phyloP scores from a whole-genome alignment of 495 filamentous ascomycete species.

The Pyrenopolyporus hunteri region DNA sequence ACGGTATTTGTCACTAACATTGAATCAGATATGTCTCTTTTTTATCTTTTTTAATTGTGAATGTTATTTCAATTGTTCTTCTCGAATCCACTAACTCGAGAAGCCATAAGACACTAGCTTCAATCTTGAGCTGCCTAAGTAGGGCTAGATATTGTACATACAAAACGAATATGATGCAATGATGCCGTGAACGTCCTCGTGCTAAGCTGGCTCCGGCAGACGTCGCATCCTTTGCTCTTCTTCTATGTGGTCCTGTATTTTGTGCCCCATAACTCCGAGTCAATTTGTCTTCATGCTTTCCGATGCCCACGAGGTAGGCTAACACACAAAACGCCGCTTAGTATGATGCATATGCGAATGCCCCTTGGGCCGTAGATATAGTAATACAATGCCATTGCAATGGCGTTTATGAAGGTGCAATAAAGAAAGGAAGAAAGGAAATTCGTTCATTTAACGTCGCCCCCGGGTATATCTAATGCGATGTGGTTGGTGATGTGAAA shows the following conservation, averaged over 20 bases:
- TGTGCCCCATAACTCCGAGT: not conserved
- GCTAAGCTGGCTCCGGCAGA: not conserved
- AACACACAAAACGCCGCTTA: slow-evolving; percentile 4
- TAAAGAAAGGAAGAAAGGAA: not conserved
- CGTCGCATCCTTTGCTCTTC: not conserved
- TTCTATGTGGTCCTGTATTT: not conserved
- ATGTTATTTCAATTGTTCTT: not conserved
- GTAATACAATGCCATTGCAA: slow-evolving; percentile 13
- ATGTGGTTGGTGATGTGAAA: slow-evolving; percentile 5
- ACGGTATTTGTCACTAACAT: too few species aligned
- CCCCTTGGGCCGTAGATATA: slow-evolving; percentile 2
- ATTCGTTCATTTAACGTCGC: slow-evolving; percentile 13
- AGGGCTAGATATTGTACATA: not conserved
- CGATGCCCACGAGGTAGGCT: slow-evolving; percentile 3
- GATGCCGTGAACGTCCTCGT: not conserved
- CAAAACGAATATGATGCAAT: not conserved
- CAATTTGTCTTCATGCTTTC: not conserved
- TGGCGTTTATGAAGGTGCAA: not conserved
- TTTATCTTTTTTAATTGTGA: too few species aligned
- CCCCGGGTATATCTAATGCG: slow-evolving; percentile 24
- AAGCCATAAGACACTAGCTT: not conserved
- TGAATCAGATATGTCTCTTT: too few species aligned
- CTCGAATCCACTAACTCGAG: not conserved
- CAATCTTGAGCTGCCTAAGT: not conserved
- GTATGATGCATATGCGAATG: slow-evolving; percentile 11